These are phyloP conservation scores for Chalciporus sp. DNA, from an alignment of 1,284 basidiomycete genomes.

Conservation along the genomic window DNA sequence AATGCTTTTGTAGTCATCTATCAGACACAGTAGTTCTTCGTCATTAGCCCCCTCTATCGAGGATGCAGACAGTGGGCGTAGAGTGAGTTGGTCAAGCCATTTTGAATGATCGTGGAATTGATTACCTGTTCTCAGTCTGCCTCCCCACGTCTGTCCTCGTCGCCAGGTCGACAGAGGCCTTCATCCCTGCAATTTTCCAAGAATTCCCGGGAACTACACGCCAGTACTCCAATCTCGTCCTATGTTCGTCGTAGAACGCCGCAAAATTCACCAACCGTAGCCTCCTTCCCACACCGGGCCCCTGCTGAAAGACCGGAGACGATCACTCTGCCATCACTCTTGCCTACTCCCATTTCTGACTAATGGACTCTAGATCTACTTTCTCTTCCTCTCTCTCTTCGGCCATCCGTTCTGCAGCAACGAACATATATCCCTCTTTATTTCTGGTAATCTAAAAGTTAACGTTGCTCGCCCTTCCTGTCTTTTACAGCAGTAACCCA, in stretches of 20 bases:
- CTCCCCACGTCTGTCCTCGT: slow-evolving; percentile 50
- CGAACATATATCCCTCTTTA: not conserved
- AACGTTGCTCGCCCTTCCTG: slow-evolving; percentile 1
- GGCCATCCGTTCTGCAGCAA: not conserved
- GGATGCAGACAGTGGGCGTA: slow-evolving; percentile 28
- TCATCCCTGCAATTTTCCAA: slow-evolving; percentile 30
- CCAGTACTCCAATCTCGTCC: slow-evolving; percentile 70
- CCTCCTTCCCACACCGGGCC: slow-evolving; percentile 53
- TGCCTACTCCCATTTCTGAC: slow-evolving; percentile 27
- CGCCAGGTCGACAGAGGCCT: slow-evolving; percentile 37
- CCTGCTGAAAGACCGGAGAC: slow-evolving; percentile 37
- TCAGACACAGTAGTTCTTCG: slow-evolving; percentile 24
- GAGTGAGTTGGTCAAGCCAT: slow-evolving; percentile 25
- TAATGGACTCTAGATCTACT: slow-evolving; percentile 10
- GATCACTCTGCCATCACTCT: slow-evolving; percentile 34
- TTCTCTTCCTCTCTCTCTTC: not conserved
- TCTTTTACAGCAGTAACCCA: not conserved
- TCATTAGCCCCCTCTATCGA: slow-evolving; percentile 22
- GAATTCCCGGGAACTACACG: slow-evolving; percentile 40
- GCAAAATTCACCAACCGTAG: slow-evolving; percentile 67
- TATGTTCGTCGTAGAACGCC: slow-evolving; percentile 78
- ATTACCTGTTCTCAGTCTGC: slow-evolving; percentile 34
- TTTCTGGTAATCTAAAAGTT: not conserved
- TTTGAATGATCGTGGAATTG: slow-evolving; percentile 14
- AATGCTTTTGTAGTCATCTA: slow-evolving; percentile 20